phyloP scores from a whole-genome alignment of 202 grass and related monocot genomes.

The Hordeum pubiflorum region DNA sequence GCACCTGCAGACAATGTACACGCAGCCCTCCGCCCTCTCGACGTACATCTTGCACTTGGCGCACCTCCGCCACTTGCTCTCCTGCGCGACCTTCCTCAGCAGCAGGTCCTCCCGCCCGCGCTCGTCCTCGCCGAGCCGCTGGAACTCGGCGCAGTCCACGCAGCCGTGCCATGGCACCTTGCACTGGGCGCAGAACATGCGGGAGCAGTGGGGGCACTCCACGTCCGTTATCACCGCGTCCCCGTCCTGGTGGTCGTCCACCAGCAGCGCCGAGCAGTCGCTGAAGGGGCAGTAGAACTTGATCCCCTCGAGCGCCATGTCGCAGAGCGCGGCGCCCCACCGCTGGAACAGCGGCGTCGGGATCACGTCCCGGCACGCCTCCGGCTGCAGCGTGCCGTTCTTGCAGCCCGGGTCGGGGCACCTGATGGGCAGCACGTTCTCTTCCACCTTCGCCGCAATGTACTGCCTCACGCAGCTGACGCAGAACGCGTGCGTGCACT shows the following conservation, averaged over 20 bases:
- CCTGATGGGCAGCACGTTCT: constrained; percentile 39
- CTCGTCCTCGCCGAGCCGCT: constrained; percentile 41
- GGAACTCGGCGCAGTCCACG: constrained; percentile 41
- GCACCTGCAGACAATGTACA: constrained; percentile 62
- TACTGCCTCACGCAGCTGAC: constrained; percentile 41
- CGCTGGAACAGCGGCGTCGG: background rate
- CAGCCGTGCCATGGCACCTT: constrained; percentile 57
- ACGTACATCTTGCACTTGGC: constrained; percentile 70
- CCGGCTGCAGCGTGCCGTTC: background rate
- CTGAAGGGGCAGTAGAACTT: constrained; percentile 70
- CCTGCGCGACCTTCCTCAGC: constrained; percentile 43
- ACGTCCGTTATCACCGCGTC: constrained; percentile 23
- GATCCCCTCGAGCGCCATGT: background rate
- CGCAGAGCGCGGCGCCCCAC: background rate
- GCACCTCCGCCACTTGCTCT: constrained; percentile 65
- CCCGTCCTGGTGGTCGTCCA: constrained; percentile 20
- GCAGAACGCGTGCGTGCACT: constrained; percentile 56
- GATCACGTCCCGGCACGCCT: background rate
- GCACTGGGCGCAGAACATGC: constrained; percentile 57
- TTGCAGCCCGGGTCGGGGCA: constrained; percentile 52
- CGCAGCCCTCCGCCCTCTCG: constrained; percentile 57
- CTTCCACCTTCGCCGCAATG: constrained; percentile 50
- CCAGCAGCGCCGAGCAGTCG: constrained; percentile 49
- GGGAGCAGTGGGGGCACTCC: constrained; percentile 54
- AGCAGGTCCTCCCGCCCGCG: constrained; percentile 36